These are phyloP conservation scores for Aspergillus steynii DNA, from an alignment of 495 filamentous ascomycete species.

Conservation along the genomic window DNA sequence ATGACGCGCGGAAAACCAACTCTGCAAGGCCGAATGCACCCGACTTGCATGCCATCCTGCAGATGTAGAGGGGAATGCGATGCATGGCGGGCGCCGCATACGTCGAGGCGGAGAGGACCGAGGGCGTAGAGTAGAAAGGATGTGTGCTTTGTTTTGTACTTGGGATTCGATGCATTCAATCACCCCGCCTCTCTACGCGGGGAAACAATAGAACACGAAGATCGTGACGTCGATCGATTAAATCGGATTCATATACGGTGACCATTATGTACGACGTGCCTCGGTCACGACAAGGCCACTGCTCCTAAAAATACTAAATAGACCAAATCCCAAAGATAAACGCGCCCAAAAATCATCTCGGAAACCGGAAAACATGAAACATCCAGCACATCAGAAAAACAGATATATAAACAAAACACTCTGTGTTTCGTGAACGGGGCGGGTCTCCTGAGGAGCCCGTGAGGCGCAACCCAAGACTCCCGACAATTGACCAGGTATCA, in stretches of 20 bases:
- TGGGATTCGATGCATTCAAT: background rate
- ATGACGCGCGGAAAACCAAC: background rate
- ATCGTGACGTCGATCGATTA: background rate
- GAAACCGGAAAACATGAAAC: background rate
- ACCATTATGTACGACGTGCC: background rate
- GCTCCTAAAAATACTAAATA: background rate
- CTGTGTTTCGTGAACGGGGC: background rate
- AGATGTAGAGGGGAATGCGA: background rate
- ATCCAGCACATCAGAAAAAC: background rate
- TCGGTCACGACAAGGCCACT: slow-evolving; percentile 1
- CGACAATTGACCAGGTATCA: slow-evolving; percentile 14
- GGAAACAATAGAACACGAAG: background rate
- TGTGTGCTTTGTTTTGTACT: too few species aligned
- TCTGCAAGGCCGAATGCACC: background rate
- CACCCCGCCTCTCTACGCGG: background rate
- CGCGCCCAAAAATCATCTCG: background rate
- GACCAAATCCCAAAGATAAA: background rate
- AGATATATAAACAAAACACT: background rate
- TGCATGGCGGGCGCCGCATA: background rate
- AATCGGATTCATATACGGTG: background rate
- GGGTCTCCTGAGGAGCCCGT: background rate
- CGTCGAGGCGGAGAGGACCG: background rate
- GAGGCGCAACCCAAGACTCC: background rate
- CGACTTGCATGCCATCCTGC: background rate
- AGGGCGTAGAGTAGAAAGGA: too few species aligned